Conservation (phyloP, 164 flowering plant species). For the Sextonia rubra region DNA sequence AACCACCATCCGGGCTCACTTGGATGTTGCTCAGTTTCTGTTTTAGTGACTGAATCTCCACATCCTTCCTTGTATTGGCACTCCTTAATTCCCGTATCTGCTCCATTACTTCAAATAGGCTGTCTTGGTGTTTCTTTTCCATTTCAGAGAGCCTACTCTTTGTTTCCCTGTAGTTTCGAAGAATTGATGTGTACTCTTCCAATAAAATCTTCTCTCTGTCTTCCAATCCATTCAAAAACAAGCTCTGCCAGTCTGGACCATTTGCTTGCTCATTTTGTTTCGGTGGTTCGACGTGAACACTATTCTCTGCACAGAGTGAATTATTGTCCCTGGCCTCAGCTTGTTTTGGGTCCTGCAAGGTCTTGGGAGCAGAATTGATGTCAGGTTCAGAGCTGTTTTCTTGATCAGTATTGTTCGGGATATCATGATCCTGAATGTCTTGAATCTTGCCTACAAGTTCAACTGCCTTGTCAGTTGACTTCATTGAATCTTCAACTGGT, state of each 20-base stretch:
- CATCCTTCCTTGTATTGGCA: conserved; percentile 44
- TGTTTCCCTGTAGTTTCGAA: conserved; percentile 48
- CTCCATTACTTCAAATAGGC: conserved; percentile 34
- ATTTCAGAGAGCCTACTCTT: conserved; percentile 50
- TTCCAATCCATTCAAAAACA: conserved; percentile 45
- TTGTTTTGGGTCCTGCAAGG: conserved; percentile 13
- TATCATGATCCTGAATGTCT: conserved; percentile 3
- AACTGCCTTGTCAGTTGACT: conserved; percentile 7
- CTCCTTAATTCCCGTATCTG: conserved; percentile 50
- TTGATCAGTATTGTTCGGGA: conserved; percentile 9
- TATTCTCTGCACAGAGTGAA: conserved; percentile 10
- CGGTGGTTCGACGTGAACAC: conserved; percentile 9
- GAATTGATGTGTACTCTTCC: conserved; percentile 54
- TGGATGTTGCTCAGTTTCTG: conserved; percentile 25
- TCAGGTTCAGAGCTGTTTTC: conserved; percentile 11
- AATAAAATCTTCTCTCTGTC: conserved; percentile 57
- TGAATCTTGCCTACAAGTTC: conserved; percentile 13
- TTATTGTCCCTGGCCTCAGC: conserved; percentile 21
- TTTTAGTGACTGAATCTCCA: conserved; percentile 42
- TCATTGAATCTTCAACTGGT: neutral
- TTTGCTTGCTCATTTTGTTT: conserved; percentile 28
- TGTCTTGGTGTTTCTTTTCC: conserved; percentile 54
- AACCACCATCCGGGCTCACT: conserved; percentile 5
- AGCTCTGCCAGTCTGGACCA: conserved; percentile 44
- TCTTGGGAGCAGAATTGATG: conserved; percentile 5